phyloP scores from a whole-genome alignment of 2,329 filamentous ascomycete genomes.

The Penicillium digitatum region DNA sequence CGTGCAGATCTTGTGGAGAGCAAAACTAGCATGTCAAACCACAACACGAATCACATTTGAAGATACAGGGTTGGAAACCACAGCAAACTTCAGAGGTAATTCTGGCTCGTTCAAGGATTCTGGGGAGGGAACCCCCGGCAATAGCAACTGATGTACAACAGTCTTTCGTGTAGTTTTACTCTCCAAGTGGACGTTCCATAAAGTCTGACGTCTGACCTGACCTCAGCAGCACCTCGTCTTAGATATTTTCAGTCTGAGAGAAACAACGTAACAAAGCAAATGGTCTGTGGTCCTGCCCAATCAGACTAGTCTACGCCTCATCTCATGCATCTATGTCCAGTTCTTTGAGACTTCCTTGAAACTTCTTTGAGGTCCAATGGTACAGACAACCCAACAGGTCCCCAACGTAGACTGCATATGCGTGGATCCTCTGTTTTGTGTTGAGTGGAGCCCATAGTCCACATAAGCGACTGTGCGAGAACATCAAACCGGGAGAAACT shows the following conservation, averaged over 20 bases:
- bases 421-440: slow-evolving; percentile 2
- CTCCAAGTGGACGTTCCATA: background rate
- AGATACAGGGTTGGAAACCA: background rate
- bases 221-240: background rate
- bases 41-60: background rate
- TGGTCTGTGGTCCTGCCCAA: background rate
- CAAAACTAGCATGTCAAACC: background rate
- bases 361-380: background rate
- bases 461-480: background rate
- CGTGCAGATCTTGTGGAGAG: slow-evolving; percentile 10
- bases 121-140: background rate
- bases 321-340: background rate
- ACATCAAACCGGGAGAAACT: background rate
- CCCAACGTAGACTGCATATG: background rate
- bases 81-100: background rate
- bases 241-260: background rate
- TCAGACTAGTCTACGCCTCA: background rate
- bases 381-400: background rate
- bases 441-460: background rate
- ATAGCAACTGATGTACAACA: too few species aligned
- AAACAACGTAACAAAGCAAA: background rate
- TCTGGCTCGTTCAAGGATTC: background rate
- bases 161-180: background rate
- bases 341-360: background rate
- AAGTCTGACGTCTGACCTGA: background rate